Evolutionary conservation across 805 yeast genomes (phyloP), one percentile per base, ranked within the genome.

Genomic region (Candida ovalis): DNA sequence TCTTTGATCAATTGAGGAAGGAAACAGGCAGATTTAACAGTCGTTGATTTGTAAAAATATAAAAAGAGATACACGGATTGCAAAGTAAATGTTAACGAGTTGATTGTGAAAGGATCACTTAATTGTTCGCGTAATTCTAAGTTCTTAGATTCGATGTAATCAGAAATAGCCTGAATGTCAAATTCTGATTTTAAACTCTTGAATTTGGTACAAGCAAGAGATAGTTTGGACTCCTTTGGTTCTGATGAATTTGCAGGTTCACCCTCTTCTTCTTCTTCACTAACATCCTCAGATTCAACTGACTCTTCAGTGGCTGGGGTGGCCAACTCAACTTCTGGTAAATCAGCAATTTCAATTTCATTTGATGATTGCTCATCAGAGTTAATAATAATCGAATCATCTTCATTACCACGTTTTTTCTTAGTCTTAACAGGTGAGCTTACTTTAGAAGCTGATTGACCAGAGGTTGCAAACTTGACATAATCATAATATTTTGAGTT

Each of bases 51-150:
- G 40, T 48, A 50, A 27, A 54, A 55, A 42, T 53, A 46, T 18
- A 33, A 47, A 24, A 54, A 18, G 21, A 67, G 46, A 35, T 45
- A 48, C 2, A 53, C 4, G 5, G 61, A 46, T 53, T 67, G 70
- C 23, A 58, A 46, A 24, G 40, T 41, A 35, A 59, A 48, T 12
- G 59, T 48, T n/a, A 64, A 17, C 25, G 56, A 61, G 45, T 64
- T 63, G 46, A 67, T 49, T 9, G 66, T 46, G 48, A 58, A 66
- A 17, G 71, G 70, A 49, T 63, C 67, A 47, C 67, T 61, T 28
- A 67, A 50, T 36, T 55, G 56, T 40, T 64, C 69, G 57, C 69
- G 61, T 3, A 61, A 30, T 45, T 62, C 63, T 35, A 55, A 47
- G 43, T 59, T 65, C 43, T 57, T 58, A 37, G 55, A 56, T 18